A percentile compares a stretch with the other conserved stretches of the same genome.
These are phyloP conservation scores for Pharnaceum exiguum DNA, from an alignment of 148 eudicot genomes.

Conservation along the genomic window DNA sequence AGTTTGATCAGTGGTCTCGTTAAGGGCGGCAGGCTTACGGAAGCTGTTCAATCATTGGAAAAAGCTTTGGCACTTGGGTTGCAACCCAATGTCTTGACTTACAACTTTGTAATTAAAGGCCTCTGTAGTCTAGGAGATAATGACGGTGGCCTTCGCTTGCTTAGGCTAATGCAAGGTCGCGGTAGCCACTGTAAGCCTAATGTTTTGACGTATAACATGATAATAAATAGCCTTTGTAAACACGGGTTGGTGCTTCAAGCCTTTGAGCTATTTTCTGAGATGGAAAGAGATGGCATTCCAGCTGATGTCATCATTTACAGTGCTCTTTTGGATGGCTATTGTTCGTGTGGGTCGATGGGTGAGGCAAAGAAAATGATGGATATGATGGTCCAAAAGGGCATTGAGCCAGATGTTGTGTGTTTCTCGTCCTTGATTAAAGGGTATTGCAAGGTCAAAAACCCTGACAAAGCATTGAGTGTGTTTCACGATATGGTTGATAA, in stretches of 20 bases:
- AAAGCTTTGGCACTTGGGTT: too few species aligned
- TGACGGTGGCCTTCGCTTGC: too few species aligned
- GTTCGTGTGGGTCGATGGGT: background rate
- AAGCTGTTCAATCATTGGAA: too few species aligned
- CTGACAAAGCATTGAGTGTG: background rate
- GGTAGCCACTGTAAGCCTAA: background rate
- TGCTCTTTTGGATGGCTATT: conserved; percentile 1
- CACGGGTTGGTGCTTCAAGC: background rate
- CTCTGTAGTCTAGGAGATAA: too few species aligned
- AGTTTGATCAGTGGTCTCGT: too few species aligned
- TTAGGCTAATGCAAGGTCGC: background rate
- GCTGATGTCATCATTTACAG: background rate
- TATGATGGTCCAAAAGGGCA: background rate
- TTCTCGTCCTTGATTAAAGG: background rate
- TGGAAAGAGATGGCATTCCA: background rate
- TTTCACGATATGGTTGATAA: background rate
- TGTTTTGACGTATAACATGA: background rate
- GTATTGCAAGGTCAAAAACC: too few species aligned
- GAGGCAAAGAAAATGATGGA: background rate
- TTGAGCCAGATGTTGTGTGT: background rate
- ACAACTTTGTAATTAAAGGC: too few species aligned
- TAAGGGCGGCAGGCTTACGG: too few species aligned
- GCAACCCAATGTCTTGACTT: too few species aligned
- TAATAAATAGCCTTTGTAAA: conserved; percentile 4
- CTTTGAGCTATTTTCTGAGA: background rate